Base-by-base conservation (phyloP, 1,139 yeast species). In the Blastobotrys elegans region DNA sequence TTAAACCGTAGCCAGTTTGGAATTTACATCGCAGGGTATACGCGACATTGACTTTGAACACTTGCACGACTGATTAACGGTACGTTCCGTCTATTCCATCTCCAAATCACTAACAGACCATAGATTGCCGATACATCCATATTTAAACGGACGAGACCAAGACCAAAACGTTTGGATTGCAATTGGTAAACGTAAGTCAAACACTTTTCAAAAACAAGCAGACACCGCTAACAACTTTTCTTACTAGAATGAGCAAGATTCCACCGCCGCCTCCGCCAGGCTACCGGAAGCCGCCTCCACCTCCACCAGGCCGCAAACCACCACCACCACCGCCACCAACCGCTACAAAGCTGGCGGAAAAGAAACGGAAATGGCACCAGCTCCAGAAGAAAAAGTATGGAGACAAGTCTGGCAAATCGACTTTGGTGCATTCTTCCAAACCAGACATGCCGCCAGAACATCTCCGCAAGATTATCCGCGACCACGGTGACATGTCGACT, bases 401-500 rank as follows among this genome's bases (percentile, higher is more conserved):
- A 39, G 59, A 62, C 45, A 68, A 66, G 50, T 60, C 67, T 46
- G 70, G 77, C 7, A 64, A 66, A 27, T 66, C 68, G 1, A 69
- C 72, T 2, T 67, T 70, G 50, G 79, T 79, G 3, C 79, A 74
- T 47, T 75, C 87, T 0, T 75, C 76, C 8, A 87, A 86, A 59
- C 78, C 82, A 2, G 90, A 86, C 55, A 84, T 90, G 92, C 97
- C 97, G 0, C 95, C 96, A 0, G 96, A 90, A 61, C 97, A 90
- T 68, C 69, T 92, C 37, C 75, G 98, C 35, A 88, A 87, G 62
- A 85, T 89, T 53, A 81, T 90, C 64, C 75, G 76, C 46, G 90
- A 82, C 55, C 96, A 89, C 61, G 89, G 92, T 1, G 97, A 92
- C 60, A 76, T 90, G 70, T 79, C 95, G 0, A 80, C 94, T 7